Conservation (phyloP, 1,284 basidiomycete species). For the Porodaedalea pini region DNA sequence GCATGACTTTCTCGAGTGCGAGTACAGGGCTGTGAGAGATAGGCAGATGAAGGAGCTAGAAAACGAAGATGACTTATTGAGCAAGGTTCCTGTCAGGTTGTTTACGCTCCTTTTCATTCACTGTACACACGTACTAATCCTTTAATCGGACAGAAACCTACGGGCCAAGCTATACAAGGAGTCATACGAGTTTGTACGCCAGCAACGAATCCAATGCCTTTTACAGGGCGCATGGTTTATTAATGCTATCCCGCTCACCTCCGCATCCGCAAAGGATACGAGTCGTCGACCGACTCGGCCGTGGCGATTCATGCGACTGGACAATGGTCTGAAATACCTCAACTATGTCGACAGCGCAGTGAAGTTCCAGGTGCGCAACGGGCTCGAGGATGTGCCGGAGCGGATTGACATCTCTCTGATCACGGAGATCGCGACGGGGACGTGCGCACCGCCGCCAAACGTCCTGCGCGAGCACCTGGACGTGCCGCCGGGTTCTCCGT, state of each 20-base stretch:
- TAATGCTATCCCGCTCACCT: constrained; percentile 57
- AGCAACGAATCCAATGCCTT: constrained; percentile 86
- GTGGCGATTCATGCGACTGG: constrained; percentile 79
- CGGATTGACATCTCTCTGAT: constrained; percentile 78
- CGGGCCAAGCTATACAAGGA: constrained; percentile 87
- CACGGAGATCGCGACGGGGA: constrained; percentile 74
- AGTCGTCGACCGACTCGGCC: constrained; percentile 55
- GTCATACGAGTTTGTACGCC: constrained; percentile 88
- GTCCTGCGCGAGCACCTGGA: constrained; percentile 57
- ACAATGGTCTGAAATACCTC: constrained; percentile 72
- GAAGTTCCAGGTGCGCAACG: constrained; percentile 74
- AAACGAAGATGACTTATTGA: constrained; percentile 85
- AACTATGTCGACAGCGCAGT: constrained; percentile 79
- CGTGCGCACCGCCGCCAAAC: constrained; percentile 67
- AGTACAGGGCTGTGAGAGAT: constrained; percentile 86
- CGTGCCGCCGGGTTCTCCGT: constrained; percentile 40
- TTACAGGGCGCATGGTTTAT: constrained; percentile 91
- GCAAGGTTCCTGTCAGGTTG: constrained; percentile 82
- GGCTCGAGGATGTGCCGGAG: constrained; percentile 84
- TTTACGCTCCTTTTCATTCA: constrained; percentile 12
- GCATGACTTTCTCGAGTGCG: constrained; percentile 78
- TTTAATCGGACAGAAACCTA: constrained; percentile 58
- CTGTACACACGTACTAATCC: background rate
- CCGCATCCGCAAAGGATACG: constrained; percentile 46
- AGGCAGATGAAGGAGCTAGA: constrained; percentile 94